Evolutionary conservation across 768 basidiomycete genomes (phyloP), one percentile per base, ranked within the genome.

Genomic region (Amanita brunnescens): DNA sequence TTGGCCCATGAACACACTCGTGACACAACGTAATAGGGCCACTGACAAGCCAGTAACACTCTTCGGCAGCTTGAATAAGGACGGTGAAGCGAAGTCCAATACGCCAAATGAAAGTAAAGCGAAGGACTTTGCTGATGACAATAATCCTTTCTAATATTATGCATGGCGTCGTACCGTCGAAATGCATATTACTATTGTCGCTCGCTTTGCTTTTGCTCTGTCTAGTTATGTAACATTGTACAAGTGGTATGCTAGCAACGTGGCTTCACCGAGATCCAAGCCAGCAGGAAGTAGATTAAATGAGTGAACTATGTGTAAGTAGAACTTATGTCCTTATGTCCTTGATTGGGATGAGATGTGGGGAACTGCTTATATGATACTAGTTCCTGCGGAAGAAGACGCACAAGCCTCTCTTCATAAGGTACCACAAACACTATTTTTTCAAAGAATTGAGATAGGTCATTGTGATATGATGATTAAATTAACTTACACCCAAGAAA

Each of bases 401-500:
- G 79, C 89, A 91, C 46, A 91, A 66, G 66, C 90, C 89, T 56
- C 87, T 79, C 67, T 78, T 86, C 73, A 90, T 77, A 75, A 81
- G 87, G 71, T 91, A 91, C 64, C 62, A 88, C 57, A 91, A 62
- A 64, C 88, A 91, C 89, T 91, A 57, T 5, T 23, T 39, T 16
- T 50, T 52, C 26, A 7, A 29, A 29, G 40, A 33, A 29, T 16
- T 48, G 48, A 42, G 23, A 23, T 26, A 39, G 42, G 13, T 32
- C 8, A 32, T 14, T 45, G 23, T 5, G 29, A 9, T 23, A 41
- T 26, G 43, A 16, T 44, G 45, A 32, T 24, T 29, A 7, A 29
- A 29, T 35, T 38, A 13, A 77, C 87, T 55, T 65, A 90, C 89
- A 62, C 90, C 90, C 47, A 64, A 49, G 68, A 92, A 89, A 52